Base-by-base conservation (phyloP, 495 filamentous ascomycete species). In the Xylaria palmicola region DNA sequence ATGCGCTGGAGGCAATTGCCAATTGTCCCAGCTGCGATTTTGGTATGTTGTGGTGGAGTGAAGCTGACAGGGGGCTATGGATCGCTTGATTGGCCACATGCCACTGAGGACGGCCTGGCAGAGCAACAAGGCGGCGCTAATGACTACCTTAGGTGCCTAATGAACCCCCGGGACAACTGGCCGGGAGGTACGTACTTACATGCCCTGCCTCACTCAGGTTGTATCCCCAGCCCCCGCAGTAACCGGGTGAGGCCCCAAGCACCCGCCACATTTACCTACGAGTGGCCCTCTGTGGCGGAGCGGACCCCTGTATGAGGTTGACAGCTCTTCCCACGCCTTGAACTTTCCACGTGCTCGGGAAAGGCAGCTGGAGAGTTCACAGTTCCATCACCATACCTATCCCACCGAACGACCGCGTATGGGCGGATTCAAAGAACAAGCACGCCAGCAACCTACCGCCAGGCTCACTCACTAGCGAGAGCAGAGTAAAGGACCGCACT, bases 1-100 rank as follows among this genome's bases (percentile, higher is more conserved):
- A 3, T 19, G 34, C 36, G 19, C 36, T 43, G 48, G 15, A 61
- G 49, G 59, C 50, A 48, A 61, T 61, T 61, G 59, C 59, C 37
- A 60, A 47, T 52, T 53, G 49, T 13, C 47, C 39, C 22, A 30
- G 41, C 49, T 30, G 64, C 61, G 69, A 67, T 60, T 71, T 71
- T 60, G 64, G 62, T 44, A 71, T 71, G 69, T 71, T 71, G 60
- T 71, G 69, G 69, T 71, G 69, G 66, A 69, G 68, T 65, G 64
- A 62, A 59, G 57, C 54, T 62, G 58, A 49, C 58, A 55, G 59
- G 67, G 65, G 62, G 26, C 10, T 29, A 8, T 22, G 29, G 40
- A 17, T 8, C 8, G 39, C 26, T 19, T 67, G 55, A 71, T 69
- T 67, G 66, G 62, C 44, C 62, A 48, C 37, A 52, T 49, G 48